Evolutionary conservation across 2,329 filamentous ascomycete species (phyloP).

Genomic region (Pyricularia pennisetigena): DNA sequence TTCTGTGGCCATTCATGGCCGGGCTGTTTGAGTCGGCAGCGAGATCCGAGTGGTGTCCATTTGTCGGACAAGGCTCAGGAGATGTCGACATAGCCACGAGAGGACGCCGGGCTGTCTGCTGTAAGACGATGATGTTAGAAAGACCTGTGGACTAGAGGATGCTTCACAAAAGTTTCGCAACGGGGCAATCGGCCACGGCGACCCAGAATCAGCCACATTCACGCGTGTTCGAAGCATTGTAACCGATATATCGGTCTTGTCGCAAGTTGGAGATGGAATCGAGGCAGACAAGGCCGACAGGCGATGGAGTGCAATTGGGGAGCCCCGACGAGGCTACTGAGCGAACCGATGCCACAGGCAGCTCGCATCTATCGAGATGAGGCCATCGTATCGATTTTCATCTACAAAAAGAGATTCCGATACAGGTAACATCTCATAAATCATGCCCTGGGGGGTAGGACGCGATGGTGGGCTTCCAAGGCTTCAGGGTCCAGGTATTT

Average conservation of each 20-base stretch:
- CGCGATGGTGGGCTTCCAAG: conserved; percentile 5
- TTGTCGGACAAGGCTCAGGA: conserved; percentile 50
- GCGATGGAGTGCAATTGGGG: conserved; percentile 33
- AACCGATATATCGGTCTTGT: conserved; percentile 25
- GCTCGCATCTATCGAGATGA: conserved; percentile 22
- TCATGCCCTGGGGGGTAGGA: not conserved
- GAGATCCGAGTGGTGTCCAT: conserved; percentile 53
- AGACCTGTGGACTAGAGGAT: conserved; percentile 7
- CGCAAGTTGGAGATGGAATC: conserved; percentile 29
- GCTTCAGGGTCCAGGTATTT: conserved; percentile 18
- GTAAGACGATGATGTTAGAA: conserved; percentile 37
- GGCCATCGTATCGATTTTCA: conserved; percentile 25
- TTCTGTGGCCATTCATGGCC: conserved; percentile 36
- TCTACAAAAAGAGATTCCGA: conserved; percentile 8
- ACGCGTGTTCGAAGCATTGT: not conserved
- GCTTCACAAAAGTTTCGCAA: not conserved
- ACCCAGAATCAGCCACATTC: not conserved
- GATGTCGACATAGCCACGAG: conserved; percentile 55
- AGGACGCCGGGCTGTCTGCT: conserved; percentile 54
- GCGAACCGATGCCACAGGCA: conserved; percentile 13
- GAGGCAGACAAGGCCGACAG: conserved; percentile 39
- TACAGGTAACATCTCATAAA: not conserved
- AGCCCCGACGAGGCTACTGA: conserved; percentile 14
- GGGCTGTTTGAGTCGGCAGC: conserved; percentile 32
- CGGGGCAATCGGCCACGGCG: not conserved